These are phyloP conservation scores for Globisporangium paddicum DNA, from an alignment of 352 stramenopile genomes.

Conservation along the genomic window DNA sequence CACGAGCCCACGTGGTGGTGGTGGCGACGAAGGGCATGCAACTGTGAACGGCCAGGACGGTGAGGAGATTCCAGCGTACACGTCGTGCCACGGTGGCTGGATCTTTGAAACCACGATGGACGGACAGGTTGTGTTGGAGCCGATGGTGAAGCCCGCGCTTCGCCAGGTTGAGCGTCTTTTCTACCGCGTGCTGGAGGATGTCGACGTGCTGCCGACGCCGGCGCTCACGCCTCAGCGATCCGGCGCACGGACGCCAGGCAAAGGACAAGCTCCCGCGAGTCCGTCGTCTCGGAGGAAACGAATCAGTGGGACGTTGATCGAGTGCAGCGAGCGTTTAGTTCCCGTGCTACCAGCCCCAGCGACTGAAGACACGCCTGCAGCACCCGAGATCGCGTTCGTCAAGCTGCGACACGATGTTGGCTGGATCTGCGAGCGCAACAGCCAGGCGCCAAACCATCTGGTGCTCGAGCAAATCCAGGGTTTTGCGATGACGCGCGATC, in stretches of 20 bases:
- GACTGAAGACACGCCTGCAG: neutral
- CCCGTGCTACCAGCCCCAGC: constrained; percentile 17
- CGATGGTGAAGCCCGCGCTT: constrained; percentile 48
- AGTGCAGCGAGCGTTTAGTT: constrained; percentile 77
- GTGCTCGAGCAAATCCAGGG: constrained; percentile 70
- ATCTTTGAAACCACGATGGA: constrained; percentile 88
- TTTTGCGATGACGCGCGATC: constrained; percentile 57
- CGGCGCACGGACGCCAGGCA: neutral
- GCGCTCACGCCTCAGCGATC: constrained; percentile 7
- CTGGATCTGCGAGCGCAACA: constrained; percentile 69
- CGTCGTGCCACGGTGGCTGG: constrained; percentile 66
- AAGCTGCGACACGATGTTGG: constrained; percentile 79
- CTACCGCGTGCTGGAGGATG: constrained; percentile 69
- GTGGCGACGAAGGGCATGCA: neutral
- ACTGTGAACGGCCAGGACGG: neutral
- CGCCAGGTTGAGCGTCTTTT: constrained; percentile 76
- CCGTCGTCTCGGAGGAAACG: constrained; percentile 46
- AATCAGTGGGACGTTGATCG: constrained; percentile 63
- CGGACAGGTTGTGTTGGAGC: constrained; percentile 69
- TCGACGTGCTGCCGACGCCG: constrained; percentile 60
- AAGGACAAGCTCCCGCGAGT: constrained; percentile 17
- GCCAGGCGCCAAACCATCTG: constrained; percentile 39
- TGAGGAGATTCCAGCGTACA: constrained; percentile 11
- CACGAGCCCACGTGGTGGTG: neutral
- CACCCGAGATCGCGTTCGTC: constrained; percentile 58